Base-by-base conservation (phyloP, 257 asterid species). In the Gentiana straminea region DNA sequence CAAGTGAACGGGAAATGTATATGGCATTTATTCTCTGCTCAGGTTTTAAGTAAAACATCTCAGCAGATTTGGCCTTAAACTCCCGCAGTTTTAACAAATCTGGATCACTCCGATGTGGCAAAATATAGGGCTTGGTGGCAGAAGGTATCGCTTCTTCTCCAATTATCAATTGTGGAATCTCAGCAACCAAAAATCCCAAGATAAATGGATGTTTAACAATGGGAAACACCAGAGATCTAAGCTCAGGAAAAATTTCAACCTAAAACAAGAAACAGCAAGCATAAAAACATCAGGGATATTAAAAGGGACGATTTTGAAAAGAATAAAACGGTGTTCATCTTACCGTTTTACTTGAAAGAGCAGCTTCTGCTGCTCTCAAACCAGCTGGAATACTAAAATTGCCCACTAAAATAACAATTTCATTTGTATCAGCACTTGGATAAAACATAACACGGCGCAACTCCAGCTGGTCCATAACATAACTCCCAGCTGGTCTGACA, bases 401-500 rank as follows among this genome's bases (percentile, higher is more conserved):
- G 63, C 84, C 82, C 54, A 81, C 80, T 64, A 91, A 76, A 75
- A 91, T 80, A 59, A 91, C 87, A 67, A 91, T 77, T 68, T 91
- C 98, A 66, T 82, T 68, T 1, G 64, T 79, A 74, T 67, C 68
- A 62, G 52, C 79, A 38, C 74, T 73, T 53, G 96, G 98, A 75
- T 87, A 73, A 48, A 63, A 65, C 45, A 86, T 75, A 68, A 84
- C 64, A 38, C 94, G 86, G 41, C 87, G 95, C 77, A 91, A 71
- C 84, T 91, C 98, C 77, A 91, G 73, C 7, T 65, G 75, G 75
- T 91, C 98, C 96, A 91, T 87, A 41, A 91, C 94, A 75, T 84
- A 91, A 69, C 96, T 84, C 58, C 86, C 96, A 70, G 96, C 96
- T 67, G 98, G 98, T 64, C 96, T 82, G 52, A 91, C 98, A 75